phyloP scores from a whole-genome alignment of 257 asterid genomes.

The Cinchona pubescens region DNA sequence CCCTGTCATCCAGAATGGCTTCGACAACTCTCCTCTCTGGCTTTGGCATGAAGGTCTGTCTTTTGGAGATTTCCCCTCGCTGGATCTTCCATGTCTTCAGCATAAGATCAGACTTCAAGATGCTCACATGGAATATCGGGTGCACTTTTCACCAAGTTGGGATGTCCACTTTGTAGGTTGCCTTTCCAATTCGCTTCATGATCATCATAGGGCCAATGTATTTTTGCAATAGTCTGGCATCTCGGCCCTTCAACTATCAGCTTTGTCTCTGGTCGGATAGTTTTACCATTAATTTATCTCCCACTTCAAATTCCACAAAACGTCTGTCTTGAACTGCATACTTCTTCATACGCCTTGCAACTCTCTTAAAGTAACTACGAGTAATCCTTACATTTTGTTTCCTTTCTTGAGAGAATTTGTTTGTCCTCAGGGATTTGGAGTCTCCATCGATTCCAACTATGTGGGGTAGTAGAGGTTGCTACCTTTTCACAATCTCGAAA shows the following conservation, averaged over 20 bases:
- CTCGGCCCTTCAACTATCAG: neutral
- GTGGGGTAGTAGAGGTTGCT: neutral
- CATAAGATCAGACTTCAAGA: no score
- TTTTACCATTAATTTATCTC: neutral
- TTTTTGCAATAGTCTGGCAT: neutral
- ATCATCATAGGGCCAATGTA: neutral
- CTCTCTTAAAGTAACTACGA: neutral
- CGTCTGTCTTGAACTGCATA: neutral
- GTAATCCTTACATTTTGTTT: neutral
- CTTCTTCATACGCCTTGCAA: neutral
- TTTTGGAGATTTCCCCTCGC: neutral
- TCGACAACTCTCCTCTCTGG: neutral
- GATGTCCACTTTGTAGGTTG: neutral
- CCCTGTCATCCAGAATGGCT: neutral
- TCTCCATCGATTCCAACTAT: neutral
- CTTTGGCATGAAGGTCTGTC: no score
- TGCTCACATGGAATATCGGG: neutral
- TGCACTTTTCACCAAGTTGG: neutral
- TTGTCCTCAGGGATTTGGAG: neutral
- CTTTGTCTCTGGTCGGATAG: neutral
- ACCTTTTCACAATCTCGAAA: neutral
- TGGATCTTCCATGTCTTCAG: no score
- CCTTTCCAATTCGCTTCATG: neutral
- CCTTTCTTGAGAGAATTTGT: neutral
- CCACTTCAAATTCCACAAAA: neutral